phyloP scores from a whole-genome alignment of 2,329 filamentous ascomycete species.

The Trichophyton mentagrophytes region DNA sequence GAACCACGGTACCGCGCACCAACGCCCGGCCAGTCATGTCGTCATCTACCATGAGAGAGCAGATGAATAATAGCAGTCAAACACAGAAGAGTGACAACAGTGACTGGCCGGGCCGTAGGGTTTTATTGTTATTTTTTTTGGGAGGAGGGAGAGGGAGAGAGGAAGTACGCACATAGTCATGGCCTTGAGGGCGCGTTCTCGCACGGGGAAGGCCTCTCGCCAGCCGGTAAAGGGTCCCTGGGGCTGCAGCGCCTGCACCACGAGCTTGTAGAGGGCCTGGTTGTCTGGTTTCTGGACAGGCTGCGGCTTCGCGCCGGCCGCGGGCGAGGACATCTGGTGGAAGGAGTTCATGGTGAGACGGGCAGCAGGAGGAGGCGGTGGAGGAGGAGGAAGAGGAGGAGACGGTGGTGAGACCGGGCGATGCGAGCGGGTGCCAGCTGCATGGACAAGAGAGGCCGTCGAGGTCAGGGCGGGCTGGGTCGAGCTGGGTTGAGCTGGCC shows the following conservation, averaged over 20 bases:
- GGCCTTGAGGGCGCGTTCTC: constrained; percentile 27
- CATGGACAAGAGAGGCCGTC: neutral
- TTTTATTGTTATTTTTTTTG: no score
- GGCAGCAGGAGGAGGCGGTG: neutral
- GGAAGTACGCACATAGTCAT: neutral
- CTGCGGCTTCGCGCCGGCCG: constrained; percentile 5
- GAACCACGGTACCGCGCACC: neutral
- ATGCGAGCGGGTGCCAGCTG: constrained; percentile 1
- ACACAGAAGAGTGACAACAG: no score
- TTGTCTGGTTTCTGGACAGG: constrained; percentile 20
- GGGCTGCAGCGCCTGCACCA: constrained; percentile 27
- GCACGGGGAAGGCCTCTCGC: constrained; percentile 30
- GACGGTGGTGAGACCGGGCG: constrained; percentile 2
- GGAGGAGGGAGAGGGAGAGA: no score
- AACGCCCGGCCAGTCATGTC: neutral
- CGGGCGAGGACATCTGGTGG: constrained; percentile 5
- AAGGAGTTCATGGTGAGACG: constrained; percentile 1
- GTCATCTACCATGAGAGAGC: neutral
- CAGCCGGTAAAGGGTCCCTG: constrained; percentile 35
- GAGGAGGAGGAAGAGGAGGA: neutral
- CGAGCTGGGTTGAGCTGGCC: neutral
- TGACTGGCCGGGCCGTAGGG: no score
- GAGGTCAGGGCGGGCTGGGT: neutral
- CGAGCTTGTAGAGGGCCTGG: constrained; percentile 25
- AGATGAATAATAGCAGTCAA: neutral